These are phyloP conservation scores for Potentilla sterilis DNA, from an alignment of 306 rosid genomes.

Conservation along the genomic window DNA sequence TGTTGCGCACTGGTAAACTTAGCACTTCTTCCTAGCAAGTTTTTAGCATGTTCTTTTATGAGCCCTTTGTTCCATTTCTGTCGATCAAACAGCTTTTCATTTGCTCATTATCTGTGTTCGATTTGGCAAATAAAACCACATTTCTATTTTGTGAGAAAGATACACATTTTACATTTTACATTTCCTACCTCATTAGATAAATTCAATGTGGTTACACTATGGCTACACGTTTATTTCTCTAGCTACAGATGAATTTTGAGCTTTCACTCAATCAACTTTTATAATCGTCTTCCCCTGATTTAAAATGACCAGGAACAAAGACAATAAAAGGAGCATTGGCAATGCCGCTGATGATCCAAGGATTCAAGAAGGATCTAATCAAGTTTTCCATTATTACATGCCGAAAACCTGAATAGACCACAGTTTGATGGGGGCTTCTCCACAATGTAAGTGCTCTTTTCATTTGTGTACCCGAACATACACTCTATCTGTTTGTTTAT, in stretches of 20 bases:
- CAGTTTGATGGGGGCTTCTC: background rate
- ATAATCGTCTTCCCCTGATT: background rate
- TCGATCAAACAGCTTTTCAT: background rate
- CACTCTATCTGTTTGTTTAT: background rate
- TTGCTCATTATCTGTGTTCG: background rate
- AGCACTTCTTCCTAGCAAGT: background rate
- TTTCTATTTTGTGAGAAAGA: background rate
- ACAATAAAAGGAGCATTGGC: slow-evolving; percentile 85
- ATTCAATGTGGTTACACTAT: background rate
- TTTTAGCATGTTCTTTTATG: background rate
- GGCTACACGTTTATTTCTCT: background rate
- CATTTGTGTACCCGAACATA: background rate
- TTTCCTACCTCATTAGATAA: background rate
- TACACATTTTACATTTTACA: background rate
- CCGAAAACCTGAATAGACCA: slow-evolving; percentile 45
- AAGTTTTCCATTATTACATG: slow-evolving; percentile 79
- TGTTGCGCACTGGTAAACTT: slow-evolving; percentile 56
- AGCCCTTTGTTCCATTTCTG: background rate
- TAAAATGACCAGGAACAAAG: slow-evolving; percentile 51
- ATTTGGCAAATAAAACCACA: background rate
- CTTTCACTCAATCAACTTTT: background rate
- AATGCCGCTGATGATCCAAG: slow-evolving; percentile 91
- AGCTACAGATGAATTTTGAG: background rate
- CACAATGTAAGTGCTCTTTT: background rate
- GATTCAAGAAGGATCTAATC: slow-evolving; percentile 72